These are phyloP conservation scores for Suhomyces canberraensis DNA, from an alignment of 805 yeast genomes.

Conservation along the genomic window DNA sequence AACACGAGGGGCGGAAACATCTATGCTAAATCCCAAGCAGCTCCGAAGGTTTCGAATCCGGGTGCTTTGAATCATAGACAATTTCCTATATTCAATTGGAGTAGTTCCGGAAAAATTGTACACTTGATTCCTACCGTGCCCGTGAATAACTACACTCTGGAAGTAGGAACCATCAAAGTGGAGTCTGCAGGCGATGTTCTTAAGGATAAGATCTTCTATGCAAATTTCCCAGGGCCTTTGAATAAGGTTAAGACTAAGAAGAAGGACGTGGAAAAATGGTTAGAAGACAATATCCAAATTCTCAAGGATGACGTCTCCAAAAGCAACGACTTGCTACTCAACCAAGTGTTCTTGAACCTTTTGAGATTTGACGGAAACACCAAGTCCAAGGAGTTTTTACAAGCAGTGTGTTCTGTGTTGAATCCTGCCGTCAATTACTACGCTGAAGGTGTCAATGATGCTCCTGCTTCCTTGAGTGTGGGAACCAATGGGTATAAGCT, in stretches of 20 bases:
- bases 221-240: slow-evolving; percentile 67
- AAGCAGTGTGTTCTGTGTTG: slow-evolving; percentile 33
- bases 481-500: slow-evolving; percentile 41
- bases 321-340: slow-evolving; percentile 27
- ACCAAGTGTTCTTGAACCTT: slow-evolving; percentile 24
- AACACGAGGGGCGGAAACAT: slow-evolving; percentile 14
- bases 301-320: slow-evolving; percentile 9
- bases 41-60: slow-evolving; percentile 43
- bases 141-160: slow-evolving; percentile 1
- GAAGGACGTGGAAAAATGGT: slow-evolving; percentile 69
- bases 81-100: slow-evolving; percentile 75
- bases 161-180: slow-evolving; percentile 30
- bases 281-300: slow-evolving; percentile 23
- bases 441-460: slow-evolving; percentile 25
- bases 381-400: slow-evolving; percentile 24
- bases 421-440: slow-evolving; percentile 43
- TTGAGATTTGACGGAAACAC: slow-evolving; percentile 32
- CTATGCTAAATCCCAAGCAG: slow-evolving; percentile 16
- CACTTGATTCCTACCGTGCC: slow-evolving; percentile 23
- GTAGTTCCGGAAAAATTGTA: slow-evolving; percentile 27
- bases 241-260: slow-evolving; percentile 51
- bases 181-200: slow-evolving; percentile 15
- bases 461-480: slow-evolving; percentile 18
- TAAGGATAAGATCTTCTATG: slow-evolving; percentile 22
- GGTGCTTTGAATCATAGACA: slow-evolving; percentile 56